Conservation (phyloP, 495 filamentous ascomycete species). For the Parathielavia hyrcaniae region DNA sequence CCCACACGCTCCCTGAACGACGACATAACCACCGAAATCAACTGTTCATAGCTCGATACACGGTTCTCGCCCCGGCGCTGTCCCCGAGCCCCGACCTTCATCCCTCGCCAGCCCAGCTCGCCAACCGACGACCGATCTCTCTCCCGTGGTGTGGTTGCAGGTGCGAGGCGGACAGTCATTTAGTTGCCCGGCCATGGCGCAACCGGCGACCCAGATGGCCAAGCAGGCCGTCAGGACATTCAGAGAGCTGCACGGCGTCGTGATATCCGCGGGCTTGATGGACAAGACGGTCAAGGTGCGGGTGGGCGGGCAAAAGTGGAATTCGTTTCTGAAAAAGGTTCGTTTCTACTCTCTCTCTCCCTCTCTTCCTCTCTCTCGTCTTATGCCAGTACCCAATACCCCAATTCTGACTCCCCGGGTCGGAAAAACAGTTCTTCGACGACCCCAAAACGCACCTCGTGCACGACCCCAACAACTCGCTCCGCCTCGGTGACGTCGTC, state of each 20-base stretch:
- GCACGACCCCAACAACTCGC: slow-evolving; percentile 67
- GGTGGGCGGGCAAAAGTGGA: slow-evolving; percentile 55
- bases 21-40: background rate
- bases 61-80: too few species aligned
- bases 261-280: slow-evolving; percentile 65
- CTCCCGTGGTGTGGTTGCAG: too few species aligned
- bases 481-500: slow-evolving; percentile 73
- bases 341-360: slow-evolving; percentile 4
- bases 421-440: slow-evolving; percentile 42
- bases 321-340: slow-evolving; percentile 53
- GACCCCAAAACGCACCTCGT: slow-evolving; percentile 51
- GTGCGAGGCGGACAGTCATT: too few species aligned
- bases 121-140: too few species aligned
- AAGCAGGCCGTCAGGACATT: slow-evolving; percentile 23
- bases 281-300: slow-evolving; percentile 64
- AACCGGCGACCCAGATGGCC: slow-evolving; percentile 28
- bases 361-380: slow-evolving; percentile 4
- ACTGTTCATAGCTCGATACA: too few species aligned
- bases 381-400: background rate
- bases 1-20: background rate
- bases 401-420: background rate
- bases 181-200: slow-evolving; percentile 24
- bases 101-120: too few species aligned
- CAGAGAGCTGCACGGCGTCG: slow-evolving; percentile 49
- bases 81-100: too few species aligned